Base-by-base conservation (phyloP, 2,329 filamentous ascomycete genomes). In the Ophiostoma sp. region DNA sequence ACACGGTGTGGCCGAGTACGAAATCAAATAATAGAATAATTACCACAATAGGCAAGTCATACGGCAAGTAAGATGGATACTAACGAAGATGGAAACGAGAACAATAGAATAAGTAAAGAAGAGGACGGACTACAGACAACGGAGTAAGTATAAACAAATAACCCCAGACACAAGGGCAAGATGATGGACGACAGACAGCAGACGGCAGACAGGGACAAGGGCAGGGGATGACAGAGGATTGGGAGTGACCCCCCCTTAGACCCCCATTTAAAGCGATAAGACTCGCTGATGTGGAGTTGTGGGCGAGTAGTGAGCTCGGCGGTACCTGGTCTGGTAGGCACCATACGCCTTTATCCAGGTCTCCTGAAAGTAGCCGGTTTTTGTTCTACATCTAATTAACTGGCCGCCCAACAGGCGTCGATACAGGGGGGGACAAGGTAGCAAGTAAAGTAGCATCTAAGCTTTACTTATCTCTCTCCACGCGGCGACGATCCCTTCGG, bases 401-500 rank as follows among this genome's bases (percentile, higher is more conserved):
- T n/a, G 47, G n/a, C 47, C 49, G 12, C 8, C 49, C 45, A 45
- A 45, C 42, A 11, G 42, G 9, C 42, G 14, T 45, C 5, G 14
- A 45, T 52, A n/a, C 42, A n/a, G 18, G 5, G 47, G 5, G 47
- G 9, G 5, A 52, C 47, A 52, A 52, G 6, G 18, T 49, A 49
- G 14, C 45, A 5, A 47, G 8, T n/a, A 27, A 27, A 27, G 49
- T 55, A 55, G 49, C 27, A 55, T 55, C 49, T 6, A n/a, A 55
- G 27, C 18, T 55, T 55, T 55, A 55, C 49, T 55, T 55, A 55
- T 55, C 49, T 55, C 49, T 55, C 49, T 55, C 18, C 49, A 36
- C 49, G 49, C n/a, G 49, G 49, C 49, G 49, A 36, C 49, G 49
- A 55, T 55, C 49, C 18, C 49, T 55, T 55, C 49, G 49, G 49